Evolutionary conservation across 1,284 basidiomycete species (phyloP).

Genomic region (Ustilago crameri): DNA sequence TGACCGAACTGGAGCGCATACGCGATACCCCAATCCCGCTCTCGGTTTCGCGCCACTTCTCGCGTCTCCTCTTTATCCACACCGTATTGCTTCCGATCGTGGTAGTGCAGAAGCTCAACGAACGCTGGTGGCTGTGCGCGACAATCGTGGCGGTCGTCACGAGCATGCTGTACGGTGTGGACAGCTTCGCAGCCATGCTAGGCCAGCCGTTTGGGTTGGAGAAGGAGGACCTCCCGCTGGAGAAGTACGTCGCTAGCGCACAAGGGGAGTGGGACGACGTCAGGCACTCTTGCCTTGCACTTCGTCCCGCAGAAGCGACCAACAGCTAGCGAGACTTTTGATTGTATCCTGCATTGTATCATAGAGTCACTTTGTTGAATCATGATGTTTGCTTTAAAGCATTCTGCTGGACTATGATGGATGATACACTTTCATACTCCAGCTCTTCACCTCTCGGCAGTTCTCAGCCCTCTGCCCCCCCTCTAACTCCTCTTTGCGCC

Average conservation of each 20-base stretch:
- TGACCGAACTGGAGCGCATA: slow-evolving; percentile 47
- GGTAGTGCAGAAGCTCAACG: slow-evolving; percentile 26
- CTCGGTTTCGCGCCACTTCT: slow-evolving; percentile 34
- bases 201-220: slow-evolving; percentile 45
- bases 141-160: slow-evolving; percentile 23
- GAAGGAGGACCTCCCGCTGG: slow-evolving; percentile 42
- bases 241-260: slow-evolving; percentile 24
- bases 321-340: too few species aligned
- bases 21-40: slow-evolving; percentile 49
- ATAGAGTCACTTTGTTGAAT: too few species aligned
- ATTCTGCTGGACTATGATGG: not conserved
- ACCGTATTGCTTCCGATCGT: slow-evolving; percentile 34
- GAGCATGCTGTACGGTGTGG: slow-evolving; percentile 46
- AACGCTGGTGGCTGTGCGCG: slow-evolving; percentile 20
- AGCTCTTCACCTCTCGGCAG: slow-evolving; percentile 7
- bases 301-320: too few species aligned
- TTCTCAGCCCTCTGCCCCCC: slow-evolving; percentile 20
- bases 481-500: not conserved
- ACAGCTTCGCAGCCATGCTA: slow-evolving; percentile 39
- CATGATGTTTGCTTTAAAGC: too few species aligned
- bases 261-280: slow-evolving; percentile 40
- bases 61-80: slow-evolving; percentile 28
- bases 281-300: not conserved
- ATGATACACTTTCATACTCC: slow-evolving; percentile 7
- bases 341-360: too few species aligned